Evolutionary conservation across 139 green algal species (phyloP).

Genomic region (Spirogloea muscicola): DNA sequence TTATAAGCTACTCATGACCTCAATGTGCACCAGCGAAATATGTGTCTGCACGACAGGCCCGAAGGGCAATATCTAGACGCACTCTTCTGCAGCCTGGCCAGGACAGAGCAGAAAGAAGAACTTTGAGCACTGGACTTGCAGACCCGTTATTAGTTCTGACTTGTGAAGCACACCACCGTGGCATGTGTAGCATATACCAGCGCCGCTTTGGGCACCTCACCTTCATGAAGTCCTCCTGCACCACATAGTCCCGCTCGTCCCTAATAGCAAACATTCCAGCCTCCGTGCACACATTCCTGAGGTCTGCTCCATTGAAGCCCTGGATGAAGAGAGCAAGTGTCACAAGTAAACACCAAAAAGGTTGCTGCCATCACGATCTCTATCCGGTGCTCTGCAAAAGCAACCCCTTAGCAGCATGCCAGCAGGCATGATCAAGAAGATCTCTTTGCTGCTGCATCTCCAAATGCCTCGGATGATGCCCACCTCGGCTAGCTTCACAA

Average conservation of each 20-base stretch:
- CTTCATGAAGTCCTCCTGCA: constrained; percentile 99
- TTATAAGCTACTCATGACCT: not conserved
- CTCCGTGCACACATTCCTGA: constrained; percentile 99
- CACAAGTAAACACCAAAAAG: not conserved
- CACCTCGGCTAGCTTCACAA: constrained; percentile 91
- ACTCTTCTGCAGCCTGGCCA: not conserved
- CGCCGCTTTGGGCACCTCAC: constrained; percentile 21
- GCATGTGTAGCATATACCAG: constrained; percentile 13
- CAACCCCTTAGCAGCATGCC: not conserved
- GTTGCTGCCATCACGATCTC: not conserved
- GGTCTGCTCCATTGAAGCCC: constrained; percentile 96
- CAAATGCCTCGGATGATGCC: not conserved
- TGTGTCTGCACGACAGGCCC: not conserved
- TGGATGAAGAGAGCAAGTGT: constrained; percentile 13
- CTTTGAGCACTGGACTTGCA: not conserved
- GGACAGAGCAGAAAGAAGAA: not conserved
- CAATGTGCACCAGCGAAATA: not conserved
- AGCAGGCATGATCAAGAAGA: too few species aligned
- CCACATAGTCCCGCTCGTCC: constrained; percentile 91
- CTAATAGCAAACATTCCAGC: constrained; percentile 98
- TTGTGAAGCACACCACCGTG: constrained; percentile 14
- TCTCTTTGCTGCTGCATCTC: too few species aligned
- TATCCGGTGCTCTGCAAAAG: not conserved
- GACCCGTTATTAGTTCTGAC: not conserved
- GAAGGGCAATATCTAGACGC: not conserved